phyloP scores from a whole-genome alignment of 495 filamentous ascomycete species.

The Cetradonia linearis region DNA sequence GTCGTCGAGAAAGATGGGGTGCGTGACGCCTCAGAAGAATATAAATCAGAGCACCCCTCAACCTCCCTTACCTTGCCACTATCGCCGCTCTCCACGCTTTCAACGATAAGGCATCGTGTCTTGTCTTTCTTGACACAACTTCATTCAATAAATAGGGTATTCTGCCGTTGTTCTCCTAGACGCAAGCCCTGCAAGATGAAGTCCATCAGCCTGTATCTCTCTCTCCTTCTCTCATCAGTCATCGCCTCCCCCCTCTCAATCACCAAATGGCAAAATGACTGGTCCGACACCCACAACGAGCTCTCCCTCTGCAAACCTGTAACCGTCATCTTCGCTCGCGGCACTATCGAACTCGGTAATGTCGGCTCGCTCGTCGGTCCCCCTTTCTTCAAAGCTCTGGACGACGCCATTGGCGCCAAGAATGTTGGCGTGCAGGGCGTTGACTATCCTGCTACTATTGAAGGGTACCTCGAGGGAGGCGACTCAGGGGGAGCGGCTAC shows the following conservation, averaged over 20 bases:
- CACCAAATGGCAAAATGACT: conserved; percentile 16
- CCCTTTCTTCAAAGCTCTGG: conserved; percentile 41
- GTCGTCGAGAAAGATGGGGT: background rate
- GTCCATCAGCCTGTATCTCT: conserved; percentile 23
- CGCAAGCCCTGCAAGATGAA: conserved; percentile 24
- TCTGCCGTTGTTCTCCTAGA: background rate
- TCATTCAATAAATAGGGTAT: background rate
- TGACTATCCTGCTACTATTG: conserved; percentile 38
- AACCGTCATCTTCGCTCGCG: conserved; percentile 36
- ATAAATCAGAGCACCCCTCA: background rate
- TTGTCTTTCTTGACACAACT: background rate
- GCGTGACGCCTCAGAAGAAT: background rate
- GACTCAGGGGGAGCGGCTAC: conserved; percentile 32
- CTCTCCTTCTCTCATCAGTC: conserved; percentile 25
- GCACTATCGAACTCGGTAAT: conserved; percentile 37
- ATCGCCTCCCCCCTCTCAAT: conserved; percentile 12
- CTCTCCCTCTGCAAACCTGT: conserved; percentile 31
- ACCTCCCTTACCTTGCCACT: background rate
- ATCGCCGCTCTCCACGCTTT: background rate
- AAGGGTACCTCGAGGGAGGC: conserved; percentile 32
- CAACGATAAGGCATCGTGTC: background rate
- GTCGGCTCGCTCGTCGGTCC: conserved; percentile 50
- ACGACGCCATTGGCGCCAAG: conserved; percentile 30
- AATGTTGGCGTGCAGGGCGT: conserved; percentile 48
- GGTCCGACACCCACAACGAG: conserved; percentile 28